Evolutionary conservation across 345 rosid genomes (phyloP), one percentile per base, ranked within the genome.

Genomic region (Eucalyptus tenuipes): DNA sequence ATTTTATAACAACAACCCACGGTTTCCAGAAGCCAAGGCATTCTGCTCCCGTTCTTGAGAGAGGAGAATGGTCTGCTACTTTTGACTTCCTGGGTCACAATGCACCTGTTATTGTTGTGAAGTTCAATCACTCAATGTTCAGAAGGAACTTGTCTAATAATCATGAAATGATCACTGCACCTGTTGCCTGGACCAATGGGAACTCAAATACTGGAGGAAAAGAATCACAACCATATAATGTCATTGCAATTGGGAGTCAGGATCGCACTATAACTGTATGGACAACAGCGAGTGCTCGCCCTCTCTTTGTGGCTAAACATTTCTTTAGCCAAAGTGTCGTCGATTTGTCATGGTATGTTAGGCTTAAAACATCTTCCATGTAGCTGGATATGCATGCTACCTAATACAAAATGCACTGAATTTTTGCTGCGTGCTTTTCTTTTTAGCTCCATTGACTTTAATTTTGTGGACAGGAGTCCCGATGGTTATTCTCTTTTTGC

Each of bases 1-100:
- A 97, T 93, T 98, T 95, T 89, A 93, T 98, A 91, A 97, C 99
- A 64, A 98, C 99, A 20, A 98, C 99, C 88, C 99, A 98, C 87
- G 99, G 99, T 89, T 98, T 92, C 94, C 99, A 98, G 93, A 98
- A 97, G 92, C 99, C 99, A n/a, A 96, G 97, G 95, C 99, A 98
- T 94, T 98, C 99, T 90, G 99, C 99, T 81, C 99, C 99, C 48
- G 99, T 98, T 92, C 93, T 98, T 29, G 99, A 97, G 92, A 95
- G 99, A 92, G 99, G 99, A 75, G 99, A 98, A 91, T 98, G 99
- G 99, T 96, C 98, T 85, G 99, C 96, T 53, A 94, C 98, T 64
- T 98, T 96, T 88, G 99, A 98, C 92, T 98, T 98, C 94, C 89
- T 98, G 90, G 99, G 99, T 52, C 99, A 98, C 90, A 97, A 96